Conservation (phyloP, 768 basidiomycete genomes). For the Suillus fuscotomentosus region DNA sequence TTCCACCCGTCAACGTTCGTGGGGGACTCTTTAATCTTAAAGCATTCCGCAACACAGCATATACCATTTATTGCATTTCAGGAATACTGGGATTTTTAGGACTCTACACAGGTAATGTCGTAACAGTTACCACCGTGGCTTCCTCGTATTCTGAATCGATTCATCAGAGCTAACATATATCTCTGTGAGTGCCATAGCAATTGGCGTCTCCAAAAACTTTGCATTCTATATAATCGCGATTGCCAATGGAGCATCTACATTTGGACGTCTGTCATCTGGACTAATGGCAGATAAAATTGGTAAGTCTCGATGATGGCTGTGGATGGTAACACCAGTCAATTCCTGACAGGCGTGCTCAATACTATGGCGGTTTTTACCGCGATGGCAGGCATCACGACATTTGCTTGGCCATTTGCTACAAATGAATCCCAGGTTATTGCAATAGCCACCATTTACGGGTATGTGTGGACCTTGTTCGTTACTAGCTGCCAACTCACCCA, state of each 20-base stretch:
- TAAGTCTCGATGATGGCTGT: conserved; percentile 18
- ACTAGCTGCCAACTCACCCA: neutral
- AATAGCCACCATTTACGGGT: conserved; percentile 67
- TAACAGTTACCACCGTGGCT: neutral
- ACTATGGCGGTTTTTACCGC: conserved; percentile 64
- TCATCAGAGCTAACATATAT: conserved; percentile 64
- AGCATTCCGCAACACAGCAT: conserved; percentile 48
- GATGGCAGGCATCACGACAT: conserved; percentile 56
- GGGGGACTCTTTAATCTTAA: conserved; percentile 59
- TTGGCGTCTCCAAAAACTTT: conserved; percentile 49
- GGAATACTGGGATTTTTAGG: conserved; percentile 62
- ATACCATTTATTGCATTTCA: conserved; percentile 55
- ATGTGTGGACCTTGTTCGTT: conserved; percentile 14
- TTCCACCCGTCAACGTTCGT: conserved; percentile 50
- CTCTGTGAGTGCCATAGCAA: conserved; percentile 50
- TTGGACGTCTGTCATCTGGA: conserved; percentile 60
- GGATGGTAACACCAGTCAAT: neutral
- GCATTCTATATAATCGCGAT: conserved; percentile 67
- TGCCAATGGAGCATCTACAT: conserved; percentile 61
- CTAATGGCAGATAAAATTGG: conserved; percentile 53
- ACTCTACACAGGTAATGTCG: conserved; percentile 56
- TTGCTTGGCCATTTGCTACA: conserved; percentile 66
- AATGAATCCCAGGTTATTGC: conserved; percentile 45
- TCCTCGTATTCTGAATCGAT: conserved; percentile 5
- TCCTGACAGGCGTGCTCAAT: conserved; percentile 57